Base-by-base conservation (phyloP, 352 stramenopile genomes). In the Stramenopiles sp. region DNA sequence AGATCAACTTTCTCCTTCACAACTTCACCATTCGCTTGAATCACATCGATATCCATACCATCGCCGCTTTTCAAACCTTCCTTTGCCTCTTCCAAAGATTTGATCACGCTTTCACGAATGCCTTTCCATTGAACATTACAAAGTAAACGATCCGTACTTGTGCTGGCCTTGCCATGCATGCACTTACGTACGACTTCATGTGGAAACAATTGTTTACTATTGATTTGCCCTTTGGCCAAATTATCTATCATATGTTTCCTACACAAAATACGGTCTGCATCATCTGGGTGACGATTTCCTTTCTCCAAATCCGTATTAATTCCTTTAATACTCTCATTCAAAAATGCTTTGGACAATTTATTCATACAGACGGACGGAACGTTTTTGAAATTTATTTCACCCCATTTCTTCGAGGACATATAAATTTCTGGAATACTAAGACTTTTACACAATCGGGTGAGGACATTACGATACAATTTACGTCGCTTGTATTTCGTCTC, bases 101-200 rank as follows among this genome's bases (percentile, higher is more conserved):
- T 6, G 1, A 1, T 79, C 0, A 80, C 0, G 31, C 80, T 73
- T 43, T 78, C 82, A 31, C 79, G n/a, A 43, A 86, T 30, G 32
- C 80, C 76, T 74, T 80, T 79, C 83, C 84, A 88, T 81, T 88
- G 84, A 20, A 80, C 80, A 32, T 87, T 78, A 0, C 85, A 29
- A 0, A 86, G 78, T n/a, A 79, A 69, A 31, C 82, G 78, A 7
- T 82, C 74, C 1, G 53, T 0, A 1, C 63, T 63, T 32, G 31
- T 31, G 1, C 20, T 7, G 27, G 43, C 78, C 63, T 81, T 80
- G 7, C 81, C 73, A 13, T 32, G 43, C n/a, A n/a, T 0, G 43
- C 84, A 79, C 32, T 83, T 80, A 0, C 29, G 27, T n/a, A 85
- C 83, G 78, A 85, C 80, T 53, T 87, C 81, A 74, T 87, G 81